Evolutionary conservation across 75 land plant genomes (phyloP), one percentile per base, ranked within the genome.

Genomic region (Azolla pinnata): DNA sequence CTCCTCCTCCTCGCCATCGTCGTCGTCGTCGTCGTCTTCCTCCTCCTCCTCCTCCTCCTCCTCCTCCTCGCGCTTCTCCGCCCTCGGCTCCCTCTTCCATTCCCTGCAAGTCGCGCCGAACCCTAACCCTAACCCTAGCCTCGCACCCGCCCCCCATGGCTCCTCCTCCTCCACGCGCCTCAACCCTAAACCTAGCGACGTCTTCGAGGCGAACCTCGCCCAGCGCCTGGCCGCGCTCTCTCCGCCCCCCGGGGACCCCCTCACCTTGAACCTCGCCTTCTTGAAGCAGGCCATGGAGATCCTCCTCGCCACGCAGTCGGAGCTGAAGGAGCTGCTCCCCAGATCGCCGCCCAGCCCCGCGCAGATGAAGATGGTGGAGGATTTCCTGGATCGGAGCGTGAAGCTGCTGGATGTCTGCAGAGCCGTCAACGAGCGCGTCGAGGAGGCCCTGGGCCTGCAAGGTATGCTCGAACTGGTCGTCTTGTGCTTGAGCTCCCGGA

Each of bases 391-490:
- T 4, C 18, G 29, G 4, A 52, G 54, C 28, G 14, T 52, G 29
- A 52, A 52, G 54, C 25, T 52, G 10, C 24, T 52, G 54, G 54
- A 52, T 27, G 54, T 52, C 4, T 52, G 54, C 54, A 52, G 29
- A 23, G 54, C 26, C 29, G 27, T 52, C 54, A 52, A 52, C 29
- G 54, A 26, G 29, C 54, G 27, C 12, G 14, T 52, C 27, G 1
- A 3, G 2, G 54, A 52, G 18, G 54, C 27, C 29, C 25, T 25
- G 54, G 14, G 14, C 4, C 27, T 2, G 29, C 2, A 52, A 27
- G 29, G 29, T 23, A 23, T 26, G 29, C 54, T 52, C 3, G 25
- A 27, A 1, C 16, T 24, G 2, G 29, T 52, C 26, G 2, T 52
- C 27, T 27, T 3, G 2, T 52, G 29, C 12, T 29, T 52, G 10